Conservation (phyloP, 345 rosid genomes). For the Microcos paniculata region DNA sequence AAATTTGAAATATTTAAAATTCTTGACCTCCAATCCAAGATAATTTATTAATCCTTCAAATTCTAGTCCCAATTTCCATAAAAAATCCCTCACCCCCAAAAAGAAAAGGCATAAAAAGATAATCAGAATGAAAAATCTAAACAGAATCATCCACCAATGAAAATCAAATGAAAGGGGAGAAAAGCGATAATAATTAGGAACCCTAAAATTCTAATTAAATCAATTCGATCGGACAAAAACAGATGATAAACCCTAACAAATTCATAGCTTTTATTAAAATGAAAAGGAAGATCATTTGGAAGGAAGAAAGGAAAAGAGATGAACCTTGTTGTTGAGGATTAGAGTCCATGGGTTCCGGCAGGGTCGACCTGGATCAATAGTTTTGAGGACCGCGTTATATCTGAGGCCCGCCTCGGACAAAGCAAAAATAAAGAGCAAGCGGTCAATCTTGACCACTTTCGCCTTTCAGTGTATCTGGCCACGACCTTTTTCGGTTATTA, state of each 20-base stretch:
- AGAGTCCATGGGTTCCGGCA: slow-evolving; percentile 41
- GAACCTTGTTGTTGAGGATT: slow-evolving; percentile 50
- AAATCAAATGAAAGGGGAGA: background rate
- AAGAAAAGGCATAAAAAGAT: background rate
- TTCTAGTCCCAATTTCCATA: background rate
- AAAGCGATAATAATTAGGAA: background rate
- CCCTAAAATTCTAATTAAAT: background rate
- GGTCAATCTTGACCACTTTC: background rate
- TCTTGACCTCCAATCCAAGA: background rate
- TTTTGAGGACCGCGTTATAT: slow-evolving; percentile 25
- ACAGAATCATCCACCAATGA: background rate
- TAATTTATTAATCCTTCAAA: background rate
- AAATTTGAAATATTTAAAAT: no score
- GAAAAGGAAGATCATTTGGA: background rate
- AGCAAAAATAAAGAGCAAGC: background rate
- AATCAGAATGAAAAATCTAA: background rate
- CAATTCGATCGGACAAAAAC: background rate
- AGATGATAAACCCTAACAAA: background rate
- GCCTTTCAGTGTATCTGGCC: background rate
- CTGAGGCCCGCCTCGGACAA: slow-evolving; percentile 27
- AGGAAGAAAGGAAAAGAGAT: background rate
- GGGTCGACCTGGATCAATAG: slow-evolving; percentile 5
- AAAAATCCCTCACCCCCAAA: background rate
- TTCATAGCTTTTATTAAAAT: background rate
- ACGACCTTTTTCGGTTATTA: no score